Evolutionary conservation across 1,284 basidiomycete genomes (phyloP), one percentile per base, ranked within the genome.

Genomic region (Phellopilus nigrolimitatus): DNA sequence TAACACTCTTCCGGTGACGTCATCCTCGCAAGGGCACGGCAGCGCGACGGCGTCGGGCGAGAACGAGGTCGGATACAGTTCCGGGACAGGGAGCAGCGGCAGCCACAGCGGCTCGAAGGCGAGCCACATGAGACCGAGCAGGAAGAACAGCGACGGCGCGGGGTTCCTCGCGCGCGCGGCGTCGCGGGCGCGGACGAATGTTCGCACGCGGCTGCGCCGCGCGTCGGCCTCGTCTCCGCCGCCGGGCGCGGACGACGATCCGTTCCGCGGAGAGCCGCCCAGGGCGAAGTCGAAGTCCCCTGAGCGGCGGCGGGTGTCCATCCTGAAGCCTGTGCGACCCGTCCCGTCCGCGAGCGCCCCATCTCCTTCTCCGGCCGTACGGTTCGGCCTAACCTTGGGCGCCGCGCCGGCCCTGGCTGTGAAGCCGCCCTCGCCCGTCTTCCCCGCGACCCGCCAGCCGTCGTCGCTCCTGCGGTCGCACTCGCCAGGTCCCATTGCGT

Each of bases 11-110:
- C 39, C 15, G 2, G 30, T 49, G 12, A 49, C 51, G 24, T 53
- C 51, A 6, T 53, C 51, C n/a, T n/a, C n/a, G 4, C 51, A 48
- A 41, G 51, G 51, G 4, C 51, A 53, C 34, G 47, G 51, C 8
- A 53, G 51, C 24, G 51, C 46, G 19, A 48, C 51, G 1, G 50
- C 37, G n/a, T 46, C 43, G 22, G 51, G 51, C 1, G 43, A 51
- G 19, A 45, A 39, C 12, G 47, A 49, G 27, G 17, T 15, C 8
- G 25, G 12, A 15, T 30, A 34, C 34, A 34, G 48, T n/a, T 47
- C 50, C 4, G 50, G 44, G 12, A 40, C 50, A 24, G 45, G 38
- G 4, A 47, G 45, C 15, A 40, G 19, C 3, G 25, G 19, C 25
- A 47, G 41, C 17, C 49, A 45, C 13, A 34, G 39, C 38, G 39